Evolutionary conservation across 495 filamentous ascomycete genomes (phyloP), one percentile per base, ranked within the genome.

Genomic region (Alectoria sarmentosa): DNA sequence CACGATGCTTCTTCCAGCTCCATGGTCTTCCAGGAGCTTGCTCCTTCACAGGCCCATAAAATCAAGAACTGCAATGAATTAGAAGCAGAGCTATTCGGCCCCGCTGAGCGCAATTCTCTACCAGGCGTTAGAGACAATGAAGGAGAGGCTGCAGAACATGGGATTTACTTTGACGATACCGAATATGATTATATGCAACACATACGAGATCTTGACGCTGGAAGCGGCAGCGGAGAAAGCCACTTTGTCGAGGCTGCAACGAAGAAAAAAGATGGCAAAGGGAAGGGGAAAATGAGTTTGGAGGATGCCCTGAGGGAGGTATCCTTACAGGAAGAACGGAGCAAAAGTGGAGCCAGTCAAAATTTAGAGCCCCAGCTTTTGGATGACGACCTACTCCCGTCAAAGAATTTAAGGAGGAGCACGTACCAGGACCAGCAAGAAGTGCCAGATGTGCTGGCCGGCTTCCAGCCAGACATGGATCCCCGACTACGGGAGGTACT

Each of bases 171-270:
- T 70, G 86, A 89, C 65, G 94, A 98, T 75, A 88, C 91, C 62
- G 83, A 88, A 69, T 98, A 98, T 76, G 95, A 98, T 71, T 98
- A 98, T 77, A 98, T 98, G 94, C 94, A 99, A 75, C 95, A 99
- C 77, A 80, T 99, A 79, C 88, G 90, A n/a, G 94, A 97, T 64
- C 72, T 91, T 8, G 87, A 86, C 13, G 82, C 84, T 5, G 84
- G 81, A 37, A 73, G 73, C 19, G 86, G 85, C 5, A 76, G 79
- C 37, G 79, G 80, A 9, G 85, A 88, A 48, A 83, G 85, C 26
- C 81, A 89, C 56, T 96, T 94, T 67, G 81, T 98, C 23, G 90
- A 95, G 69, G 88, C 91, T 1, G 77, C 82, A 28, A 70, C 75
- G 13, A 70, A 72, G 38, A 81, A 79, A 64, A 80, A 78, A 56